Conservation (phyloP, 495 filamentous ascomycete genomes). For the Neurospora pannonica region DNA sequence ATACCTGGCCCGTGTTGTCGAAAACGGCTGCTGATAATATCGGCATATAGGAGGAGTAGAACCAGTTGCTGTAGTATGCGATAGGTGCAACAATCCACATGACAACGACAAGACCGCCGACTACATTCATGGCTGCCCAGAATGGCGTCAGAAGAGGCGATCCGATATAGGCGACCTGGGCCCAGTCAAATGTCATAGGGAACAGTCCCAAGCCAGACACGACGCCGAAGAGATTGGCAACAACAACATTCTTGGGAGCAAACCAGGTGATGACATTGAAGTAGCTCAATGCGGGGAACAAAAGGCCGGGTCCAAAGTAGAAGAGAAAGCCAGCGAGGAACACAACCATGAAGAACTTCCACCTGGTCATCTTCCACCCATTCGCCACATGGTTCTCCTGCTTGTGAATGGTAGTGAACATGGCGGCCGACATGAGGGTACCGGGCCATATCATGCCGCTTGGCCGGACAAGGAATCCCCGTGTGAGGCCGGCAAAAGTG, state of each 20-base stretch:
- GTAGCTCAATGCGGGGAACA: slow-evolving; percentile 80
- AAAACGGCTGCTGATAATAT: slow-evolving; percentile 68
- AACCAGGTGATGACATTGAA: slow-evolving; percentile 93
- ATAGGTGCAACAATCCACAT: slow-evolving; percentile 86
- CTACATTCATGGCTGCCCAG: slow-evolving; percentile 85
- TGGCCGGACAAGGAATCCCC: slow-evolving; percentile 72
- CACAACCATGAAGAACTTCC: slow-evolving; percentile 71
- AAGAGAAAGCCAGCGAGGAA: slow-evolving; percentile 58
- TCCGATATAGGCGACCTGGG: slow-evolving; percentile 83
- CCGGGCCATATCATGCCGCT: slow-evolving; percentile 90
- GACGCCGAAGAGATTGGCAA: slow-evolving; percentile 78
- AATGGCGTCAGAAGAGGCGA: slow-evolving; percentile 81
- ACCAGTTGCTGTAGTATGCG: slow-evolving; percentile 66
- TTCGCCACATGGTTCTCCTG: slow-evolving; percentile 70
- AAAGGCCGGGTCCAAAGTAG: slow-evolving; percentile 79
- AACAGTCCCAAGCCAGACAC: slow-evolving; percentile 79
- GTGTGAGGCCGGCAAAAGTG: slow-evolving; percentile 68
- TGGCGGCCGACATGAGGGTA: slow-evolving; percentile 76
- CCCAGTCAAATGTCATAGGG: slow-evolving; percentile 87
- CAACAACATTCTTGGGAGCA: slow-evolving; percentile 62
- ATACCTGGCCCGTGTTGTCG: slow-evolving; percentile 68
- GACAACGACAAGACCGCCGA: slow-evolving; percentile 72
- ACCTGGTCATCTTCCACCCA: slow-evolving; percentile 73
- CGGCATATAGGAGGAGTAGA: slow-evolving; percentile 74
- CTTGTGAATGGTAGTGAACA: slow-evolving; percentile 80